Percentiles rank a stretch among this genome's conserved stretches.
phyloP scores from a whole-genome alignment of 371 early-diverging fungal genomes.

The Actinomortierella ambigua region DNA sequence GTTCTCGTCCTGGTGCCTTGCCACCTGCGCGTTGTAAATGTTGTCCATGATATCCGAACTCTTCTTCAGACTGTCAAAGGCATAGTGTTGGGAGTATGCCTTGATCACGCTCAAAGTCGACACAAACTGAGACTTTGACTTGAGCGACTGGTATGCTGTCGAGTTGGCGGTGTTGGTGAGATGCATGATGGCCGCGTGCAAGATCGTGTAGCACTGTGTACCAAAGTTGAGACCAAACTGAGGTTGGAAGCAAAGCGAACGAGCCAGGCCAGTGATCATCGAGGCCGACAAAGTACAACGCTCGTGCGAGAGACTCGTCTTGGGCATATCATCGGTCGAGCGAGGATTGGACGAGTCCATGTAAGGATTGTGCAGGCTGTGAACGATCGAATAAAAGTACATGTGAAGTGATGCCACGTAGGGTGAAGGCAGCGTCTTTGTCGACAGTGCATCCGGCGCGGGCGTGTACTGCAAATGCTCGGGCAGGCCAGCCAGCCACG shows the following conservation, averaged over 20 bases:
- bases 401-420: constrained; percentile 43
- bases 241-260: constrained; percentile 45
- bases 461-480: constrained; percentile 43
- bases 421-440: constrained; percentile 42
- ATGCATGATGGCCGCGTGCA: constrained; percentile 45
- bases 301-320: constrained; percentile 33
- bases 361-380: constrained; percentile 42
- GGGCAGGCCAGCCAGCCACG: constrained; percentile 38
- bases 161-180: constrained; percentile 46
- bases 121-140: constrained; percentile 45
- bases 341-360: constrained; percentile 48
- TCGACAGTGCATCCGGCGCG: constrained; percentile 24
- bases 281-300: constrained; percentile 43
- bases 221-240: constrained; percentile 46
- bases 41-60: constrained; percentile 46
- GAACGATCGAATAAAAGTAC: constrained; percentile 38
- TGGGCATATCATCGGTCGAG: constrained; percentile 41
- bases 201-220: constrained; percentile 42
- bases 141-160: constrained; percentile 42
- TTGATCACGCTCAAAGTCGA: constrained; percentile 46
- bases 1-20: constrained; percentile 40
- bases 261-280: constrained; percentile 42
- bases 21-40: constrained; percentile 46
- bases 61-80: constrained; percentile 47
- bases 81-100: constrained; percentile 44